Evolutionary conservation across 2,329 filamentous ascomycete genomes (phyloP).

Genomic region (Ilyonectria sp.): DNA sequence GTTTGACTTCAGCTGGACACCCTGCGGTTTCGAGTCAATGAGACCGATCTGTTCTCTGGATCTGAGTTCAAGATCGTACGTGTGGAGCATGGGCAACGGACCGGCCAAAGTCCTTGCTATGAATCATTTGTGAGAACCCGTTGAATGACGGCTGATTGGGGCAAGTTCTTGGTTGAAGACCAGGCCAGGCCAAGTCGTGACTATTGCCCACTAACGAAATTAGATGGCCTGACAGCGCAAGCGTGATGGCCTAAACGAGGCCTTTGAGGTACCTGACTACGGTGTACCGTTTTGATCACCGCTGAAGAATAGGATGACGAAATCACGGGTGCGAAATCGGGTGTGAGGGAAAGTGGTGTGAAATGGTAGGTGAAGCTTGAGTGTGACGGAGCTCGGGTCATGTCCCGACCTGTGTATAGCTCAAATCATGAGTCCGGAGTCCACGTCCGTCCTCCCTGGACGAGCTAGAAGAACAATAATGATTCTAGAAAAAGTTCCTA

Average conservation of each 20-base stretch:
- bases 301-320: neutral
- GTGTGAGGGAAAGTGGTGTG: neutral
- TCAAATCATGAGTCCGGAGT: neutral
- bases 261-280: neutral
- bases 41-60: neutral
- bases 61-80: neutral
- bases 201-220: constrained; percentile 28
- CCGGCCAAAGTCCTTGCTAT: neutral
- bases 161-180: constrained; percentile 30
- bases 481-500: neutral
- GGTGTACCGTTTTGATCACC: neutral
- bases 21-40: neutral
- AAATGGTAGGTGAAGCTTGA: neutral
- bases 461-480: neutral
- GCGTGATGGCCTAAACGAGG: constrained; percentile 1
- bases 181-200: constrained; percentile 22
- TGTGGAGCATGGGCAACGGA: neutral
- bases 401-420: neutral
- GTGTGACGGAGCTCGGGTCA: neutral
- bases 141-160: neutral
- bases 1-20: neutral
- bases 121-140: neutral
- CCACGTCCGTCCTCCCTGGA: neutral
- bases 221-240: constrained; percentile 22
- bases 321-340: neutral